Conservation (phyloP, 2,329 filamentous ascomycete genomes). For the Bipolaris bicolor region DNA sequence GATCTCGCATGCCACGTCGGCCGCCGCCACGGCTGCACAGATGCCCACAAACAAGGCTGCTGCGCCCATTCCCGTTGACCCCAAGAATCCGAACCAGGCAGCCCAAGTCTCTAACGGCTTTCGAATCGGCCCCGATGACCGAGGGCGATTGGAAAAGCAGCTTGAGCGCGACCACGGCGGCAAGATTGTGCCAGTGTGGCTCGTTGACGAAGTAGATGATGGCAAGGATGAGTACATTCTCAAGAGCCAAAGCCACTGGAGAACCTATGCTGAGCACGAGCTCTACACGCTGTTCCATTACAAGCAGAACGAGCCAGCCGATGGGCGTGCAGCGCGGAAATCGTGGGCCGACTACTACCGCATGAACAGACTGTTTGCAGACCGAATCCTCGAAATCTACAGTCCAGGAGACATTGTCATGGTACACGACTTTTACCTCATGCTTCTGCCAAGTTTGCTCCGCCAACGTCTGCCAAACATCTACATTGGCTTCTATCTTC, state of each 20-base stretch:
- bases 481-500: slow-evolving; percentile 93
- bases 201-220: slow-evolving; percentile 76
- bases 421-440: slow-evolving; percentile 92
- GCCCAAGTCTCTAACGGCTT: slow-evolving; percentile 71
- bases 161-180: slow-evolving; percentile 75
- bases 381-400: slow-evolving; percentile 86
- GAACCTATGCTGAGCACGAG: slow-evolving; percentile 87
- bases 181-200: slow-evolving; percentile 86
- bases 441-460: slow-evolving; percentile 86
- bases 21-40: slow-evolving; percentile 50
- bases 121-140: slow-evolving; percentile 72
- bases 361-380: slow-evolving; percentile 91
- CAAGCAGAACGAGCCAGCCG: slow-evolving; percentile 88
- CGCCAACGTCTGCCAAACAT: slow-evolving; percentile 85
- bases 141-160: slow-evolving; percentile 74
- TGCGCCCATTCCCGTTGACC: slow-evolving; percentile 77
- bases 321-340: slow-evolving; percentile 79
- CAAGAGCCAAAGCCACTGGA: slow-evolving; percentile 85
- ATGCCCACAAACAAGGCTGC: slow-evolving; percentile 73
- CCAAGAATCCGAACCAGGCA: slow-evolving; percentile 60
- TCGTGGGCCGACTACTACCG: slow-evolving; percentile 93
- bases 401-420: slow-evolving; percentile 91
- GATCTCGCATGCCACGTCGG: slow-evolving; percentile 47
- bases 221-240: slow-evolving; percentile 72
- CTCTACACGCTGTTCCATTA: slow-evolving; percentile 95